Evolutionary conservation across 177 flowering plant genomes (phyloP), one percentile per base, ranked within the genome.

Genomic region (Vitis hybrid): DNA sequence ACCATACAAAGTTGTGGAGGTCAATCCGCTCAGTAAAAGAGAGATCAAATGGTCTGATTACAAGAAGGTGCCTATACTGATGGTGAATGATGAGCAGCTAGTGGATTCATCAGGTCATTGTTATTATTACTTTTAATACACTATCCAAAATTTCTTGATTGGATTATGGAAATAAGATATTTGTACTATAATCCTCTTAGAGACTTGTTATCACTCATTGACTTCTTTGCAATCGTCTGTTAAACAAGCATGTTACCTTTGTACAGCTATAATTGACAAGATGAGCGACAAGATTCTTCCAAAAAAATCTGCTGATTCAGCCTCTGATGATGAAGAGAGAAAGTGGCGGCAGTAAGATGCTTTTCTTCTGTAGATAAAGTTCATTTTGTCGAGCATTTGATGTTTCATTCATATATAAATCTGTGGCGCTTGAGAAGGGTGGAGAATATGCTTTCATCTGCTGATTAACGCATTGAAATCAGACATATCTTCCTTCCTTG

Each of bases 1-100:
- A 62, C 91, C 98, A 1, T 93, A 96, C 84, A 86, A 90, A 80
- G 79, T 96, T 67, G 97, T 93, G 75, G 99, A 96, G 83, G 99
- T 96, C 72, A 92, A 93, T 62, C 99, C 99, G 30, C 72, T 93
- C 17, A 91, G 86, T 75, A 96, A 92, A 75, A 96, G 92, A 76
- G 98, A 96, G 83, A 90, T 93, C 78, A 92, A 96, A 70, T 96
- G 97, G 97, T 92, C 98, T 19, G 97, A 92, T 32, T 93, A 96
- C 71, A 92, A 93, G 85, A 96, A 93, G 84, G 99, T 93, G 50
- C 98, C 99, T 12, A 92, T 96, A 56, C 54, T 96, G 80, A 78
- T 81, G 67, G 93, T 91, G 52, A 97, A 96, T 77, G 97, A 97
- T 4, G 91, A 92, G 70, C 86, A 81, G 71, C 72, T 96, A 79